Percentiles rank a stretch among this genome's conserved stretches.
These are phyloP conservation scores for Neonectria sp. DNA, from an alignment of 2,329 filamentous ascomycete species.

Conservation along the genomic window DNA sequence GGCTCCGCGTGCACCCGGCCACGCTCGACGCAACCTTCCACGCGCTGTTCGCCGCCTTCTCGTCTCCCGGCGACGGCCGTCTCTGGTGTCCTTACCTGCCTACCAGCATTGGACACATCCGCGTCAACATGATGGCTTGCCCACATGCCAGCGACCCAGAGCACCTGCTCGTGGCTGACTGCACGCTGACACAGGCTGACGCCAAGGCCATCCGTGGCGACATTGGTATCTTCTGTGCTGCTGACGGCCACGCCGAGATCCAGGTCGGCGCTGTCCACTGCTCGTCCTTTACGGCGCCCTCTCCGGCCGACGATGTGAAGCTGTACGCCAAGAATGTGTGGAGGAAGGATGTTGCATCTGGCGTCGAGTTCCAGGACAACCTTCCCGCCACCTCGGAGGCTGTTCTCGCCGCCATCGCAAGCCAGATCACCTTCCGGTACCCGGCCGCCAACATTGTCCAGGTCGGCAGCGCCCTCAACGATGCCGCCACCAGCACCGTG, in stretches of 20 bases:
- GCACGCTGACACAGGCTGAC: not conserved
- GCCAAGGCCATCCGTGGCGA: slow-evolving; percentile 2
- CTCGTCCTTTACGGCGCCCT: slow-evolving; percentile 1
- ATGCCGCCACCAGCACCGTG: not conserved
- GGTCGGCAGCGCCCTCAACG: not conserved
- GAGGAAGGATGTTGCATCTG: not conserved
- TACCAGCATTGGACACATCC: slow-evolving; percentile 15
- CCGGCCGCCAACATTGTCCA: slow-evolving; percentile 1
- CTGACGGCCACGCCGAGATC: slow-evolving; percentile 5
- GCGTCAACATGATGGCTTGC: slow-evolving; percentile 3
- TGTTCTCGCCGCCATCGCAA: not conserved
- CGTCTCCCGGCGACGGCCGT: slow-evolving; percentile 10
- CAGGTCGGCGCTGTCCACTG: slow-evolving; percentile 1
- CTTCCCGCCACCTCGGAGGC: not conserved
- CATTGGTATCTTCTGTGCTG: slow-evolving; percentile 5
- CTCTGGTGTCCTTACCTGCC: slow-evolving; percentile 10
- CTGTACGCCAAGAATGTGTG: slow-evolving; percentile 2
- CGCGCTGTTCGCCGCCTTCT: slow-evolving; percentile 12
- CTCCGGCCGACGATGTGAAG: slow-evolving; percentile 2
- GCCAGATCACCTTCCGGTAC: slow-evolving; percentile 5
- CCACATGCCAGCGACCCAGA: not conserved
- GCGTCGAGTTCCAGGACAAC: not conserved
- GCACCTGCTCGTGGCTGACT: slow-evolving; percentile 2
- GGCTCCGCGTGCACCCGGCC: slow-evolving; percentile 28
- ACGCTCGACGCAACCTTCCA: slow-evolving; percentile 17